Evolutionary conservation across 2,329 filamentous ascomycete genomes (phyloP).

Genomic region (Monosporascus sp.): DNA sequence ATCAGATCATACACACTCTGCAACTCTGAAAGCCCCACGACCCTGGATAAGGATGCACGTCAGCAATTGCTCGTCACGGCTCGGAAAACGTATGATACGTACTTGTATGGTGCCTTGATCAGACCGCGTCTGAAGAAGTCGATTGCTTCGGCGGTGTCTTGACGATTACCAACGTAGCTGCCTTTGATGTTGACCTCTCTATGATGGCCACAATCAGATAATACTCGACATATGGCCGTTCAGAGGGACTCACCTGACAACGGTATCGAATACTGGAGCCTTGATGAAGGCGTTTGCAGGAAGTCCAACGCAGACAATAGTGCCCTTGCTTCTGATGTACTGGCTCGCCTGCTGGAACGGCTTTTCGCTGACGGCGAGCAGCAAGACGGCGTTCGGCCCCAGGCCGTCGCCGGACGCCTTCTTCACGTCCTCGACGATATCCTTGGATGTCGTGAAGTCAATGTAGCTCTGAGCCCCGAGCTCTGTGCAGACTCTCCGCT

Average conservation of each 20-base stretch:
- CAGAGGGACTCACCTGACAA: conserved; percentile 44
- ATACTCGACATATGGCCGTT: background rate
- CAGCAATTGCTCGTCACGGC: background rate
- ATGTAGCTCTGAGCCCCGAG: conserved; percentile 71
- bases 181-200: conserved; percentile 90
- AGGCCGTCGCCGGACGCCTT: conserved; percentile 72
- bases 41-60: background rate
- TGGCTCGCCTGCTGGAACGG: conserved; percentile 92
- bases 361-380: conserved; percentile 82
- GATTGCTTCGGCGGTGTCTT: conserved; percentile 81
- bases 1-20: background rate
- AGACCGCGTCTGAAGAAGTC: conserved; percentile 83
- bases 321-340: conserved; percentile 79
- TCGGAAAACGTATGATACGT: background rate
- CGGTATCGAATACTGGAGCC: conserved; percentile 84
- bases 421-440: conserved; percentile 81
- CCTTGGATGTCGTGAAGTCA: conserved; percentile 72
- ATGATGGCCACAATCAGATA: conserved; percentile 13
- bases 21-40: background rate
- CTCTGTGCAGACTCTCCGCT: conserved; percentile 62
- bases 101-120: conserved; percentile 83
- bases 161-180: conserved; percentile 88
- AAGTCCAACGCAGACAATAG: conserved; percentile 83
- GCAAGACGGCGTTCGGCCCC: conserved; percentile 80
- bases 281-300: conserved; percentile 74